Percentiles rank a stretch among this genome's conserved stretches.
phyloP scores from a whole-genome alignment of 2,329 filamentous ascomycete species.

The Aspergillus versicolor region DNA sequence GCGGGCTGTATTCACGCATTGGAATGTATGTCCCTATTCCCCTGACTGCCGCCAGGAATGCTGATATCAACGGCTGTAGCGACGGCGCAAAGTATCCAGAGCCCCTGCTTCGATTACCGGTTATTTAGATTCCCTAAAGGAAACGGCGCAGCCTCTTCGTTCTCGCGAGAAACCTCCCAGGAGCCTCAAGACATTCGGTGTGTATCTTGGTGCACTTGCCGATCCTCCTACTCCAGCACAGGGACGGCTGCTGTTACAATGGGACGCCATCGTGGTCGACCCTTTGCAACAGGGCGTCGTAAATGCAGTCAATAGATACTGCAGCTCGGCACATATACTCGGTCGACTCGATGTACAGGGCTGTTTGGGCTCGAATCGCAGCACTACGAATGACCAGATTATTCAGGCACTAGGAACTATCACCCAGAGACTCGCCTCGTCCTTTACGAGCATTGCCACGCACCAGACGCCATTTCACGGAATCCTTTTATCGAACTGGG shows the following conservation, averaged over 20 bases:
- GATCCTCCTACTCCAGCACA: constrained; percentile 27
- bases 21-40: constrained; percentile 7
- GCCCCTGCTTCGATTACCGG: constrained; percentile 6
- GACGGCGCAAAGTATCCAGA: constrained; percentile 7
- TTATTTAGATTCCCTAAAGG: constrained; percentile 10
- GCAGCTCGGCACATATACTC: constrained; percentile 7
- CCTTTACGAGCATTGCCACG: not conserved
- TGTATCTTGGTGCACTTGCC: constrained; percentile 33
- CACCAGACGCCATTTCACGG: constrained; percentile 27
- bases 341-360: constrained; percentile 9
- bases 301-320: constrained; percentile 19
- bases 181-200: constrained; percentile 26
- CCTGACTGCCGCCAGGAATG: not conserved
- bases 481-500: constrained; percentile 35
- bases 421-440: not conserved
- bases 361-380: not conserved
- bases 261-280: constrained; percentile 37
- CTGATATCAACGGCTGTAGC: not conserved
- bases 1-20: constrained; percentile 1
- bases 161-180: not conserved
- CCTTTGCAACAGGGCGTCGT: constrained; percentile 30
- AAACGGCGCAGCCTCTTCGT: not conserved
- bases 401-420: constrained; percentile 2
- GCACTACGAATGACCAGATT: constrained; percentile 7
- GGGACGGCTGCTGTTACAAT: constrained; percentile 27